These are phyloP conservation scores for Begonia fuchsioides DNA, from an alignment of 306 rosid species.

Conservation along the genomic window DNA sequence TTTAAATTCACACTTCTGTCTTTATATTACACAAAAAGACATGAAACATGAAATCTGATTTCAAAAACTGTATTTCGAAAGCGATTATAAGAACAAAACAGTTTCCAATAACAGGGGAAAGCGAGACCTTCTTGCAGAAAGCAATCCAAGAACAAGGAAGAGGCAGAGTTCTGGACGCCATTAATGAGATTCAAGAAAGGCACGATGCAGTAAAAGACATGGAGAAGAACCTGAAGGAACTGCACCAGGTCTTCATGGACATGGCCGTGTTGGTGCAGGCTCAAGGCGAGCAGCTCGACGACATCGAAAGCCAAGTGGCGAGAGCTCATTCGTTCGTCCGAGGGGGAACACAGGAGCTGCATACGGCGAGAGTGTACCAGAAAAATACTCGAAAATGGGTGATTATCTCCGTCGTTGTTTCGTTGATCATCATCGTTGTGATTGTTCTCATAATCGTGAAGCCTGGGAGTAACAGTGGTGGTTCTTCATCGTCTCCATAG, in stretches of 20 bases:
- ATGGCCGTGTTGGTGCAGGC: conserved; percentile 76
- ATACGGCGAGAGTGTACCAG: conserved; percentile 38
- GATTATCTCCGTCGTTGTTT: conserved; percentile 29
- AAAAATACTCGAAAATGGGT: conserved; percentile 51
- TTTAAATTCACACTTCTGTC: too few relatives aligned
- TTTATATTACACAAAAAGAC: too few relatives aligned
- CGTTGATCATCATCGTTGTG: conserved; percentile 31
- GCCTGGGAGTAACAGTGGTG: conserved; percentile 19
- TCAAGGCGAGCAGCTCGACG: conserved; percentile 71
- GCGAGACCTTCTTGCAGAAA: conserved; percentile 71
- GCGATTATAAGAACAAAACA: too few relatives aligned
- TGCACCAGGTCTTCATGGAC: conserved; percentile 88
- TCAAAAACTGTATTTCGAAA: too few relatives aligned
- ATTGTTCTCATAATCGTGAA: conserved; percentile 31
- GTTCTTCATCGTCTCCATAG: too few relatives aligned
- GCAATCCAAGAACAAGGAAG: conserved; percentile 80
- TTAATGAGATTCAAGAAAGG: conserved; percentile 77
- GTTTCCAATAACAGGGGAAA: conserved; percentile 38
- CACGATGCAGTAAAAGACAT: conserved; percentile 67
- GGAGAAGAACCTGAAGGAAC: conserved; percentile 66
- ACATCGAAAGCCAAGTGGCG: conserved; percentile 62
- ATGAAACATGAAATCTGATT: too few relatives aligned
- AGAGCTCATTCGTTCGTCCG: conserved; percentile 57
- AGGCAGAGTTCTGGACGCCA: conserved; percentile 56
- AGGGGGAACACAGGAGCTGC: conserved; percentile 40